phyloP scores from a whole-genome alignment of 73 alveolate species.

The Effrenium voratum region DNA sequence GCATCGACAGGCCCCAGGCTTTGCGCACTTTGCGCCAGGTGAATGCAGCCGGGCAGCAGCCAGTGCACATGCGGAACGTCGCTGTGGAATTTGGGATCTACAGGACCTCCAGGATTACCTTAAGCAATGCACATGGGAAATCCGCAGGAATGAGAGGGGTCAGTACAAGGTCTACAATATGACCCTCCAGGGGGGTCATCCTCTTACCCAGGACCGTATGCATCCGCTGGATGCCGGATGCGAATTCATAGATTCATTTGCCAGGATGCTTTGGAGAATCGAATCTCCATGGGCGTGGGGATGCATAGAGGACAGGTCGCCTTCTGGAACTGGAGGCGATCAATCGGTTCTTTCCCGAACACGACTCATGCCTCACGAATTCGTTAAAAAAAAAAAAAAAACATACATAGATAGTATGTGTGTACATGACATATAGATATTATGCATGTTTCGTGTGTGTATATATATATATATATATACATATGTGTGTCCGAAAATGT shows the following conservation, averaged over 20 bases:
- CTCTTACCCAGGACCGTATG: constrained; percentile 63
- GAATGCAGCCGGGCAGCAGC: constrained; percentile 91
- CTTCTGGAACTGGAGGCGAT: constrained; percentile 90
- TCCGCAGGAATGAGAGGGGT: constrained; percentile 67
- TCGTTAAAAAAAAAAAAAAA: too few relatives aligned
- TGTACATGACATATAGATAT: too few relatives aligned
- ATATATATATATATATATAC: too few relatives aligned
- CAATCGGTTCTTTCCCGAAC: too few relatives aligned
- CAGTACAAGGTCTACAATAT: constrained; percentile 94
- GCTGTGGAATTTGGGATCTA: constrained; percentile 88
- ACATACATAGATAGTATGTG: too few relatives aligned
- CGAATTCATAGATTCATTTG: neutral
- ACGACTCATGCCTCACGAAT: too few relatives aligned
- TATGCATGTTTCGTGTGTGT: too few relatives aligned
- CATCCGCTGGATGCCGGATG: neutral
- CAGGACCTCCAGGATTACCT: too few relatives aligned
- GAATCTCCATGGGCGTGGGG: constrained; percentile 80
- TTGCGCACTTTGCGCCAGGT: neutral
- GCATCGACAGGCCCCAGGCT: neutral
- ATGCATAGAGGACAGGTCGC: constrained; percentile 81
- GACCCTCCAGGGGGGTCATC: constrained; percentile 93
- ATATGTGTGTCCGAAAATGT: too few relatives aligned
- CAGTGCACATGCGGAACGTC: constrained; percentile 61
- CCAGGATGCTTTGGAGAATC: constrained; percentile 91
- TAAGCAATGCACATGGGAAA: neutral